These are phyloP conservation scores for Sutorius australiensis DNA, from an alignment of 768 basidiomycete genomes.

Conservation along the genomic window DNA sequence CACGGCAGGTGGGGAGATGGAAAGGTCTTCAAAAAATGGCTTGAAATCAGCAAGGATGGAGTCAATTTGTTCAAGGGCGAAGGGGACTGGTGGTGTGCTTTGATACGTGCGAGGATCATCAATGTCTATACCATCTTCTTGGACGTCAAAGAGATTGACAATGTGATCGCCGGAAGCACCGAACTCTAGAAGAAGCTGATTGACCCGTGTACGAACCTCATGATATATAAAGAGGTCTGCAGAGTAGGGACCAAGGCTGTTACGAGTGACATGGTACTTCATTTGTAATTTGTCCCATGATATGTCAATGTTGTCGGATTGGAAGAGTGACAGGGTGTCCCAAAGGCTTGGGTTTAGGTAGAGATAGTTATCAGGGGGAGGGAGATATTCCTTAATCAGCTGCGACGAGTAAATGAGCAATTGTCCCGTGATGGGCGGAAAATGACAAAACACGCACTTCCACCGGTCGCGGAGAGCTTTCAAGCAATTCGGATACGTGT, in stretches of 20 bases:
- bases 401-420: slow-evolving; percentile 23
- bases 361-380: slow-evolving; percentile 48
- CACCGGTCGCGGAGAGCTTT: slow-evolving; percentile 57
- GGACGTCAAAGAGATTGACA: slow-evolving; percentile 12
- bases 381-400: slow-evolving; percentile 55
- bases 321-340: slow-evolving; percentile 44
- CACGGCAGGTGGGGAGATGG: slow-evolving; percentile 25
- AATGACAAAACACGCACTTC: slow-evolving; percentile 45
- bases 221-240: slow-evolving; percentile 69
- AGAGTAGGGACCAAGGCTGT: slow-evolving; percentile 67
- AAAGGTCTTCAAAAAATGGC: slow-evolving; percentile 35
- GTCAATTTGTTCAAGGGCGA: slow-evolving; percentile 46
- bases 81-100: slow-evolving; percentile 27
- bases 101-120: slow-evolving; percentile 19
- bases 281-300: slow-evolving; percentile 58
- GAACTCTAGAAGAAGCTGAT: slow-evolving; percentile 35
- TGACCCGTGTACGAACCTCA: slow-evolving; percentile 53
- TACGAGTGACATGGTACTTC: slow-evolving; percentile 57
- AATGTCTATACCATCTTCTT: slow-evolving; percentile 27
- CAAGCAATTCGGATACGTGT: slow-evolving; percentile 60
- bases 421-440: background rate
- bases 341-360: slow-evolving; percentile 58
- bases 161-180: slow-evolving; percentile 18
- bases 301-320: slow-evolving; percentile 39
- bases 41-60: slow-evolving; percentile 45